Evolutionary conservation across 2,329 filamentous ascomycete genomes (phyloP).

Genomic region (Seiridium cupressi): DNA sequence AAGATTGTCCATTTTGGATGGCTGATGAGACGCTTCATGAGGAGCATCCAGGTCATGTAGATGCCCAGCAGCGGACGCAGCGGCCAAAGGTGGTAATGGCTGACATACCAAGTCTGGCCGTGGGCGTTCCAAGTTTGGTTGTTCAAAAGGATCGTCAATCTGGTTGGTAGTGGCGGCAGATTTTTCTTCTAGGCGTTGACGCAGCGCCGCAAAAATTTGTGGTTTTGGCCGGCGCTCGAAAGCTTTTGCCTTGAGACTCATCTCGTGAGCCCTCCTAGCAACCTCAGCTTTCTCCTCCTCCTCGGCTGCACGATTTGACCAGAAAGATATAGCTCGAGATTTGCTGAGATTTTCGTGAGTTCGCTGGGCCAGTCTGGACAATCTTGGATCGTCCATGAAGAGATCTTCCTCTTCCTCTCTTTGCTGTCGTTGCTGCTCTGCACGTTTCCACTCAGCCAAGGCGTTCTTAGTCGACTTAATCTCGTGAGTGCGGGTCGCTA

Average conservation of each 20-base stretch:
- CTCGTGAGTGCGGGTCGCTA: conserved; percentile 24
- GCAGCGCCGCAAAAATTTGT: neutral
- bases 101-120: no score
- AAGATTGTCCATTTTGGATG: no score
- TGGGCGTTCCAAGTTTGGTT: neutral
- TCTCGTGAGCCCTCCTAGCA: conserved; percentile 25
- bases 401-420: conserved; percentile 5
- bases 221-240: conserved; percentile 18
- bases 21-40: no score
- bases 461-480: conserved; percentile 22
- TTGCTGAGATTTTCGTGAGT: conserved; percentile 24
- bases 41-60: no score
- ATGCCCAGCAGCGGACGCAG: no score
- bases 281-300: conserved; percentile 24
- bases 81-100: no score
- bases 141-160: neutral
- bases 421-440: conserved; percentile 5
- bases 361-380: conserved; percentile 25
- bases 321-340: conserved; percentile 26
- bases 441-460: conserved; percentile 22
- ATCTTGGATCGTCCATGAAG: neutral
- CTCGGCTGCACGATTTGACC: conserved; percentile 28
- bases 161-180: neutral
- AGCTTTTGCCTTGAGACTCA: conserved; percentile 26
- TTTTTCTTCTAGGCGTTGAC: neutral